Evolutionary conservation across 108 stramenopile genomes (phyloP), one percentile per base, ranked within the genome.

Genomic region (Cyclotella baltica): DNA sequence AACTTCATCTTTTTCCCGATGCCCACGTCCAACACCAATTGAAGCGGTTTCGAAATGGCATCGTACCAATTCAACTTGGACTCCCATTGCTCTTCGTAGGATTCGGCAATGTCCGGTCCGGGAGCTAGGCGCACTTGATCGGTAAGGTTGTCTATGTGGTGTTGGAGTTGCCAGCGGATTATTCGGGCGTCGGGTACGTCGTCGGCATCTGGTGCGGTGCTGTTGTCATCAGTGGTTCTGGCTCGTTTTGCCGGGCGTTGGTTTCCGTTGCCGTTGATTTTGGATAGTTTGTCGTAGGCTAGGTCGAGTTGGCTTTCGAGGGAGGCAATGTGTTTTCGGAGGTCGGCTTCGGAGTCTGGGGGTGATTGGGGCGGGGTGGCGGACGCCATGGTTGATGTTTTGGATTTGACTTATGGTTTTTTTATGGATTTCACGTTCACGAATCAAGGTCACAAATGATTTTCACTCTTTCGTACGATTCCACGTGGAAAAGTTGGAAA

Each of bases 81-180:
- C 20, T 67, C 67, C 67, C 67, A 67, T 30, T 67, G 67, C 4
- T 67, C 67, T 67, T 67, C 67, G 67, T 67, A 67, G 48, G 20
- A 25, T 13, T 67, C 50, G 18, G 30, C 33, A 50, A 22, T 25
- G 31, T 37, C 19, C 1, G 4, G 33, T 51, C 29, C 48, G 30
- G 23, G 4, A n/a, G 15, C 31, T 16, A 4, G 34, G 59, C 59
- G 59, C 0, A 61, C 33, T 51, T 67, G 67, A 29, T 67, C 67
- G 5, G 47, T 30, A n/a, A 67, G 48, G 29, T 50, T 67, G 27
- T 67, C 67, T 28, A 67, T 67, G 48, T 67, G 67, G 15, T 52
- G 35, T 51, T 67, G 67, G 15, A 67, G 67, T 50, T 67, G 28
- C 47, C 48, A 48, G 25, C 67, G 47, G 27, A 67, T 51, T 23